Percentiles rank a stretch among this genome's conserved stretches.
Conservation (phyloP, 768 basidiomycete genomes). For the Kwoniella dejecticola region DNA sequence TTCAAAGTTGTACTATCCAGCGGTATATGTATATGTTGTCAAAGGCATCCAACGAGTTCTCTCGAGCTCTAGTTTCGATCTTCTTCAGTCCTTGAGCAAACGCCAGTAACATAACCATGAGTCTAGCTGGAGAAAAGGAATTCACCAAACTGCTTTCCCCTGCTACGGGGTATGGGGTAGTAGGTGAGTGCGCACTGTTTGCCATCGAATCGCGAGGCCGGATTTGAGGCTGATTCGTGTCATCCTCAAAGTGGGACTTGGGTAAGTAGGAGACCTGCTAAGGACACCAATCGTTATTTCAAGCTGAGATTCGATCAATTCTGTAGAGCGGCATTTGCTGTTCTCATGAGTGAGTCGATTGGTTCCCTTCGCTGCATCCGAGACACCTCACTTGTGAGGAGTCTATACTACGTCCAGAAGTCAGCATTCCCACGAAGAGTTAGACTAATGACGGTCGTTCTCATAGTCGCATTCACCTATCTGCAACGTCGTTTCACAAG, state of each 20-base stretch:
- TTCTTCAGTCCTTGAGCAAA: too few species aligned
- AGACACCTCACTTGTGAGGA: too few species aligned
- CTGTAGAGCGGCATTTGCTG: constrained; percentile 26
- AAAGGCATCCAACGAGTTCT: too few species aligned
- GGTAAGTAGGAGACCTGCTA: too few species aligned
- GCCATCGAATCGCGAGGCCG: neutral
- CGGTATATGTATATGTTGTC: too few species aligned
- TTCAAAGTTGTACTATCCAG: too few species aligned
- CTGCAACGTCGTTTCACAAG: constrained; percentile 28
- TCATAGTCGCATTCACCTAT: constrained; percentile 23
- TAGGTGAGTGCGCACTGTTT: neutral
- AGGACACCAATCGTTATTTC: too few species aligned
- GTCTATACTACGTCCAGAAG: too few species aligned
- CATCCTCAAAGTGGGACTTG: constrained; percentile 12
- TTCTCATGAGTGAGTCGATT: constrained; percentile 27
- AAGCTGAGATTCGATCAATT: neutral
- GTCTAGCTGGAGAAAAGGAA: constrained; percentile 16
- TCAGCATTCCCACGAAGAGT: too few species aligned
- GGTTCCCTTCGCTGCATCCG: neutral
- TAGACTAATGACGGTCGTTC: neutral
- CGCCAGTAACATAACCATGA: constrained; percentile 10
- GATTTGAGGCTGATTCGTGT: neutral
- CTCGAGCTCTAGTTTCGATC: too few species aligned
- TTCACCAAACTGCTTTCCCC: constrained; percentile 15
- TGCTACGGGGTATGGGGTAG: constrained; percentile 25